phyloP scores from a whole-genome alignment of 345 rosid species.

The Barbarea vulgaris region DNA sequence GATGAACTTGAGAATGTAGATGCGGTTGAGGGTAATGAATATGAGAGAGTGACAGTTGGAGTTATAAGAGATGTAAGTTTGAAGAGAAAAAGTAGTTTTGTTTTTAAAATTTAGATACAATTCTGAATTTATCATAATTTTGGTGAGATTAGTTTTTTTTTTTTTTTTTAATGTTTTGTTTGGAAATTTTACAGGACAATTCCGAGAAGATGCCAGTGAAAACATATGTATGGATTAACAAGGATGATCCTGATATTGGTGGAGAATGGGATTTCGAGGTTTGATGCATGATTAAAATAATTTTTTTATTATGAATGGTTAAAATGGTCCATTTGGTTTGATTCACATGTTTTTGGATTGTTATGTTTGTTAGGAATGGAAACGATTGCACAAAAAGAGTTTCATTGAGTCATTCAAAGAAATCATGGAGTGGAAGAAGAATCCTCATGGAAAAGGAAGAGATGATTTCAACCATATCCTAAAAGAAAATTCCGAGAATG shows the following conservation, averaged over 20 bases:
- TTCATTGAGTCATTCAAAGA: slow-evolving; percentile 55
- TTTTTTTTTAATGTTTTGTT: neutral
- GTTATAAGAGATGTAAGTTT: slow-evolving; percentile 54
- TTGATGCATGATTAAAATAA: neutral
- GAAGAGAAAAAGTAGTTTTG: no score
- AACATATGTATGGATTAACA: slow-evolving; percentile 69
- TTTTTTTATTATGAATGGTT: neutral
- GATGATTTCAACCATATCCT: slow-evolving; percentile 26
- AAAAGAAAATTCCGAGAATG: neutral
- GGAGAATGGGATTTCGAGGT: slow-evolving; percentile 98
- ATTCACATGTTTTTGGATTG: neutral
- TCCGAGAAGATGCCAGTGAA: slow-evolving; percentile 53
- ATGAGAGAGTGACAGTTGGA: slow-evolving; percentile 56
- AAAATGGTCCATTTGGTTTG: neutral
- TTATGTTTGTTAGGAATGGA: slow-evolving; percentile 61
- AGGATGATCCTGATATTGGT: slow-evolving; percentile 59
- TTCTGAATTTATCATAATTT: neutral
- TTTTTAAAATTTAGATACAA: neutral
- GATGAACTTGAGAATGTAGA: slow-evolving; percentile 65
- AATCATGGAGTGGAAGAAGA: slow-evolving; percentile 60
- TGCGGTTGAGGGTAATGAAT: slow-evolving; percentile 72
- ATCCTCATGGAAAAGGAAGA: slow-evolving; percentile 61
- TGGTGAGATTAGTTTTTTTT: neutral
- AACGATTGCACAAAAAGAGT: slow-evolving; percentile 51
- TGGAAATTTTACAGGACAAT: slow-evolving; percentile 52